Base-by-base conservation (phyloP, 306 rosid genomes). In the Quercus gilva region DNA sequence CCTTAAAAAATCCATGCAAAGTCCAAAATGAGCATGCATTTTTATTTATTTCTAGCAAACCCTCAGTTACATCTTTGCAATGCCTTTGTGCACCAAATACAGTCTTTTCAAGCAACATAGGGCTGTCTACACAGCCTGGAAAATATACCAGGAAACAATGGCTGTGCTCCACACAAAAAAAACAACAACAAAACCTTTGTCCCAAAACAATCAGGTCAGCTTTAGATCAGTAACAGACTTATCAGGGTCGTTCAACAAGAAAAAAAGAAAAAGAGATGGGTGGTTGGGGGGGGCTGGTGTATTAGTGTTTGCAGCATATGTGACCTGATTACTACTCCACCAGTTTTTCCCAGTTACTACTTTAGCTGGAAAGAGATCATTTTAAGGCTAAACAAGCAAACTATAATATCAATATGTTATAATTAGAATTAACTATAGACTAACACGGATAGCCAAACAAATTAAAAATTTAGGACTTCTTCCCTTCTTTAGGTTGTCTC, bases 181-280 rank as follows among this genome's bases (percentile, higher is more conserved):
- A 31, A 31, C 0, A 6, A 35, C 41, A 35, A 35, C 9, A 35
- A 35, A 35, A 9, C 41, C 37, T 33, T 35, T 35, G 41, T 35
- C 2, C 41, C 41, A 6, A 37, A 35, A 37, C 12, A 41, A 8
- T 41, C 11, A 41, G 12, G 45, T 41, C 45, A 41, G 1, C 45
- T 41, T 0, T 41, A 7, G 45, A 41, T 41, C 45, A 0, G 11
- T 41, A 41, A 41, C 45, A 41, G 2, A 7, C 12, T 41, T 41
- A 41, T 41, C 45, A 41, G 11, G 12, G 3, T 41, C 12, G 3
- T 41, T 41, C 45, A 37, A 37, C 10, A 2, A 37, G 8, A 7
- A 2, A 1, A 5, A 33, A 1, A 33, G 1, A 35, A 6, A 5
- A 0, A 35, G 9, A 35, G 8, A 6, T 0, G 7, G 2, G 1